Evolutionary conservation across 495 filamentous ascomycete genomes (phyloP).

Genomic region (Thermochaetoides thermophila): DNA sequence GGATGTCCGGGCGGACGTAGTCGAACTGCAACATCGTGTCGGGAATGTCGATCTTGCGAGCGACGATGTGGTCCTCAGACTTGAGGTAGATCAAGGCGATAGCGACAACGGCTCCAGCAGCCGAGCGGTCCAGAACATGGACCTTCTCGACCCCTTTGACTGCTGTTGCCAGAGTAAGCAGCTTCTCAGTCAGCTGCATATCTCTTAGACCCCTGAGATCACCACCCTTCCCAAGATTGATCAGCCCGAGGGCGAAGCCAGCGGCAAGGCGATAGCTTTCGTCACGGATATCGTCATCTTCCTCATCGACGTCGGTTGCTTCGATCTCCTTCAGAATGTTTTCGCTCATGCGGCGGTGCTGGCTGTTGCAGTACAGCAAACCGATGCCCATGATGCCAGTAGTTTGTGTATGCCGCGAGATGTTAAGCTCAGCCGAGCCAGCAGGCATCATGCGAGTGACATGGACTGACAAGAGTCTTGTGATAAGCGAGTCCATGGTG

Average conservation of each 20-base stretch:
- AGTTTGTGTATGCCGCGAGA: slow-evolving; percentile 88
- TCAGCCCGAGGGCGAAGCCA: slow-evolving; percentile 84
- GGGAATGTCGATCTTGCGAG: slow-evolving; percentile 83
- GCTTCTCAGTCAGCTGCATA: slow-evolving; percentile 80
- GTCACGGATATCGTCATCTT: slow-evolving; percentile 67
- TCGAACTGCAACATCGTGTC: slow-evolving; percentile 83
- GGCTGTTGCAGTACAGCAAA: slow-evolving; percentile 83
- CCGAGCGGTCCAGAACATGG: slow-evolving; percentile 83
- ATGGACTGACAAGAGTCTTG: slow-evolving; percentile 91
- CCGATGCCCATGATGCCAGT: slow-evolving; percentile 97
- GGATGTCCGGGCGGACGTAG: slow-evolving; percentile 84
- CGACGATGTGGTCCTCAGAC: slow-evolving; percentile 75
- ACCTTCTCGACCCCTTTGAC: slow-evolving; percentile 78
- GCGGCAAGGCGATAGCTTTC: slow-evolving; percentile 92
- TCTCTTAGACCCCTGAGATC: slow-evolving; percentile 83
- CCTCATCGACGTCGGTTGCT: slow-evolving; percentile 52
- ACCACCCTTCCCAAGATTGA: slow-evolving; percentile 82
- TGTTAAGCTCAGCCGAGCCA: slow-evolving; percentile 83
- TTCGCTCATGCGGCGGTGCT: slow-evolving; percentile 96
- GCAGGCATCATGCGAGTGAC: slow-evolving; percentile 85
- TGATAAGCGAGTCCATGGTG: slow-evolving; percentile 91
- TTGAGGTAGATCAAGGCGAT: slow-evolving; percentile 97
- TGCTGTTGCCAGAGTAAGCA: slow-evolving; percentile 70
- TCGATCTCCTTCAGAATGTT: slow-evolving; percentile 97
- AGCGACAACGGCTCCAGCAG: slow-evolving; percentile 76